Conservation (phyloP, 768 basidiomycete species). For the Suillus cothurnatus region DNA sequence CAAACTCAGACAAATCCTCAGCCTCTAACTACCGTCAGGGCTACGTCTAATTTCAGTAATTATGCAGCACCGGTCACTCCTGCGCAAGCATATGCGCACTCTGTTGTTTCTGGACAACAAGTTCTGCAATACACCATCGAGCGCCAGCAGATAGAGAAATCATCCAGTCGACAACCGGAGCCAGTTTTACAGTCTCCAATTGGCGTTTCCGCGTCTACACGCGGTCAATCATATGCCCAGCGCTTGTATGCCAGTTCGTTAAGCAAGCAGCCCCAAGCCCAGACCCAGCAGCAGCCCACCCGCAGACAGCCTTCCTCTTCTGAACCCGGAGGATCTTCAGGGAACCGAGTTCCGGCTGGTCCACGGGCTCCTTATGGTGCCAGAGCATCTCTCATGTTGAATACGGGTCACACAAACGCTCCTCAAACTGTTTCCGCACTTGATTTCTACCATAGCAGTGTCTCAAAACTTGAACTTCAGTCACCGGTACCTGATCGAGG, state of each 20-base stretch:
- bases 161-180: background rate
- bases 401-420: background rate
- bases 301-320: background rate
- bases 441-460: slow-evolving; percentile 23
- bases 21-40: background rate
- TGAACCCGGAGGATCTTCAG: slow-evolving; percentile 1
- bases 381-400: slow-evolving; percentile 3
- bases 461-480: slow-evolving; percentile 13
- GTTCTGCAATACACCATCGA: slow-evolving; percentile 21
- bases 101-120: slow-evolving; percentile 15
- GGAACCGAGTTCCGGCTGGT: background rate
- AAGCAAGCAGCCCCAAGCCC: slow-evolving; percentile 18
- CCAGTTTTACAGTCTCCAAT: slow-evolving; percentile 4
- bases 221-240: slow-evolving; percentile 39
- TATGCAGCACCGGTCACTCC: slow-evolving; percentile 15
- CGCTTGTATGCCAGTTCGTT: slow-evolving; percentile 46
- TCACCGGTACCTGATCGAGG: background rate
- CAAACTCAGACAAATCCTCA: background rate
- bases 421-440: slow-evolving; percentile 10
- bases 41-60: background rate
- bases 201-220: slow-evolving; percentile 12
- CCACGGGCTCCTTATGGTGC: background rate
- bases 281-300: background rate
- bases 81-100: slow-evolving; percentile 24
- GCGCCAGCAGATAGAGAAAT: slow-evolving; percentile 17